Conservation (phyloP, 768 basidiomycete genomes). For the Leccinum barrowsii region DNA sequence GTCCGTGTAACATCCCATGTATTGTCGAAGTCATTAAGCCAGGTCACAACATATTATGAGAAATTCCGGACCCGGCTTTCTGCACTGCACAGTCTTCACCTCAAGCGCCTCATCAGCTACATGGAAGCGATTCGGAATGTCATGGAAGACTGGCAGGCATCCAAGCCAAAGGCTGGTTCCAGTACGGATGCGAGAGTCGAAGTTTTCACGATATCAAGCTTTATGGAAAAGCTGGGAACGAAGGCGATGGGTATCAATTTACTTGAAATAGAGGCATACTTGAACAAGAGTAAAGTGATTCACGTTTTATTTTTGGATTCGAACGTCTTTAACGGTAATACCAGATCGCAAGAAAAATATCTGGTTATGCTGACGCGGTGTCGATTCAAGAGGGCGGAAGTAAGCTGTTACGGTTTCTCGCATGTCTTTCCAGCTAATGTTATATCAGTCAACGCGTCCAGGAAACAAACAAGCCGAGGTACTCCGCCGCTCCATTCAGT, state of each 20-base stretch:
- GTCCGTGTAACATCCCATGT: slow-evolving; percentile 54
- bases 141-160: slow-evolving; percentile 46
- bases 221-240: slow-evolving; percentile 63
- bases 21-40: slow-evolving; percentile 61
- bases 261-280: slow-evolving; percentile 76
- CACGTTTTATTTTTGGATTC: background rate
- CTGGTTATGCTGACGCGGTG: slow-evolving; percentile 74
- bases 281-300: slow-evolving; percentile 86
- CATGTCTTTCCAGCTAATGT: background rate
- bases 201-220: slow-evolving; percentile 64
- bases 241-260: slow-evolving; percentile 76
- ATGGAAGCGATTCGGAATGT: slow-evolving; percentile 66
- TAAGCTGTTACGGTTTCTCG: background rate
- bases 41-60: slow-evolving; percentile 73
- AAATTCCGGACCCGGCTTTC: slow-evolving; percentile 79
- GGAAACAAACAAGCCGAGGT: slow-evolving; percentile 30
- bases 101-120: slow-evolving; percentile 75
- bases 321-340: background rate
- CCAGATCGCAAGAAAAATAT: slow-evolving; percentile 74
- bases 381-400: slow-evolving; percentile 40
- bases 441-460: slow-evolving; percentile 5
- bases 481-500: slow-evolving; percentile 78
- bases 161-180: slow-evolving; percentile 16
- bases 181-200: slow-evolving; percentile 36
- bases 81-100: slow-evolving; percentile 66